Evolutionary conservation across 1,284 basidiomycete species (phyloP).

Genomic region (Fomes fomentarius): DNA sequence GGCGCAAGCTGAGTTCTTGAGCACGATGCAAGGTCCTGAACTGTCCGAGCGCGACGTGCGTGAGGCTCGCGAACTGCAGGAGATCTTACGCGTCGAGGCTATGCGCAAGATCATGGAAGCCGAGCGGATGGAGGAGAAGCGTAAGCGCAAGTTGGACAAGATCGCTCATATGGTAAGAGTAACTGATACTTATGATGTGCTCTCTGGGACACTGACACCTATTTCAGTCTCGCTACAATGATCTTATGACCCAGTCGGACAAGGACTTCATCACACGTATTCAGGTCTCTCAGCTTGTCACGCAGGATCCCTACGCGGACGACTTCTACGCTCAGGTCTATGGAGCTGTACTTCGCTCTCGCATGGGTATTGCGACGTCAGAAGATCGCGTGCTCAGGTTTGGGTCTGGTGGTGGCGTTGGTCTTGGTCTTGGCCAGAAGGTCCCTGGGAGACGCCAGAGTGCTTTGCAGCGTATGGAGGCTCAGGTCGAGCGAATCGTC

Average conservation of each 20-base stretch:
- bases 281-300: slow-evolving; percentile 97
- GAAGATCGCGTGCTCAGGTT: slow-evolving; percentile 85
- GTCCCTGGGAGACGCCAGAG: slow-evolving; percentile 77
- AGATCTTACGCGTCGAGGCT: slow-evolving; percentile 71
- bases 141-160: slow-evolving; percentile 80
- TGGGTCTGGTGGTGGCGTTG: slow-evolving; percentile 79
- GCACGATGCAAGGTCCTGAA: slow-evolving; percentile 60
- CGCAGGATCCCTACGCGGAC: slow-evolving; percentile 94
- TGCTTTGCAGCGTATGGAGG: slow-evolving; percentile 97
- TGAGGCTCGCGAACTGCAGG: slow-evolving; percentile 55
- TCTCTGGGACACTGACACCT: background rate
- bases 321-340: slow-evolving; percentile 99
- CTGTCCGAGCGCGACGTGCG: slow-evolving; percentile 26
- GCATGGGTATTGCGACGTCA: slow-evolving; percentile 68
- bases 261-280: slow-evolving; percentile 99
- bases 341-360: slow-evolving; percentile 79
- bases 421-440: slow-evolving; percentile 74
- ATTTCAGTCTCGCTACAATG: slow-evolving; percentile 90
- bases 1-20: slow-evolving; percentile 67
- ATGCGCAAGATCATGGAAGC: slow-evolving; percentile 88
- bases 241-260: slow-evolving; percentile 98
- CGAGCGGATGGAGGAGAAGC: slow-evolving; percentile 83
- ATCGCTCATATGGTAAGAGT: slow-evolving; percentile 79
- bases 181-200: background rate
- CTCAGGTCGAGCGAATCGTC: slow-evolving; percentile 96